Conservation (phyloP, 352 stramenopile genomes). For the Stramenopiles sp. region DNA sequence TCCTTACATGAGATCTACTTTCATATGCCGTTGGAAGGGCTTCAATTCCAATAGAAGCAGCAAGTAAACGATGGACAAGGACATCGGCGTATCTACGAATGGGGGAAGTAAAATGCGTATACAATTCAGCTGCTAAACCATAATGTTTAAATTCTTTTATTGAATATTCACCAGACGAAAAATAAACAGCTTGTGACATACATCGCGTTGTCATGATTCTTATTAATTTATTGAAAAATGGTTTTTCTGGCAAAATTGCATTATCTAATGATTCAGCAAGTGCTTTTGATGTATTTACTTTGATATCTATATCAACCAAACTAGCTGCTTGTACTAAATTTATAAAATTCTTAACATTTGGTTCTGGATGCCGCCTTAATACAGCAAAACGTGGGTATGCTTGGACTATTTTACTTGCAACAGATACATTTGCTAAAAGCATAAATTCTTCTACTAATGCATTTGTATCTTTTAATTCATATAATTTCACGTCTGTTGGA, state of each 20-base stretch:
- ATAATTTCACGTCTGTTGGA: conserved; percentile 90
- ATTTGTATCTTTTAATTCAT: conserved; percentile 81
- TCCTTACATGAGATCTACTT: conserved; percentile 71
- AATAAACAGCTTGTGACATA: conserved; percentile 96
- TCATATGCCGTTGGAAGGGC: conserved; percentile 70
- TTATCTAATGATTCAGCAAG: conserved; percentile 9
- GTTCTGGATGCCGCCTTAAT: conserved; percentile 74
- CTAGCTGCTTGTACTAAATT: conserved; percentile 49
- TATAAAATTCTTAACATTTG: conserved; percentile 78
- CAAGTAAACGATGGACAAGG: conserved; percentile 88
- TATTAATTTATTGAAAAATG: conserved; percentile 95
- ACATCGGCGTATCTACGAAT: conserved; percentile 96
- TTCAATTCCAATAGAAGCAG: conserved; percentile 80
- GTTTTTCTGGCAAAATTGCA: conserved; percentile 38
- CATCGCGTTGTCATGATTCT: conserved; percentile 86
- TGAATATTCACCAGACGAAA: conserved; percentile 82
- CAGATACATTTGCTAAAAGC: conserved; percentile 95
- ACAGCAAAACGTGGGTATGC: conserved; percentile 83
- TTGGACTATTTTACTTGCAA: conserved; percentile 77
- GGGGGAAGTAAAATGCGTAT: conserved; percentile 98
- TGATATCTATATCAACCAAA: conserved; percentile 44
- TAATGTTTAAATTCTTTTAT: conserved; percentile 94
- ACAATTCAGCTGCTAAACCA: conserved; percentile 85
- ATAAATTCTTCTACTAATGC: conserved; percentile 97
- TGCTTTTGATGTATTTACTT: conserved; percentile 34